A percentile compares a stretch with the other conserved stretches of the same genome.
phyloP scores from a whole-genome alignment of 73 alveolate species.

The Symbiodinium pilosum region DNA sequence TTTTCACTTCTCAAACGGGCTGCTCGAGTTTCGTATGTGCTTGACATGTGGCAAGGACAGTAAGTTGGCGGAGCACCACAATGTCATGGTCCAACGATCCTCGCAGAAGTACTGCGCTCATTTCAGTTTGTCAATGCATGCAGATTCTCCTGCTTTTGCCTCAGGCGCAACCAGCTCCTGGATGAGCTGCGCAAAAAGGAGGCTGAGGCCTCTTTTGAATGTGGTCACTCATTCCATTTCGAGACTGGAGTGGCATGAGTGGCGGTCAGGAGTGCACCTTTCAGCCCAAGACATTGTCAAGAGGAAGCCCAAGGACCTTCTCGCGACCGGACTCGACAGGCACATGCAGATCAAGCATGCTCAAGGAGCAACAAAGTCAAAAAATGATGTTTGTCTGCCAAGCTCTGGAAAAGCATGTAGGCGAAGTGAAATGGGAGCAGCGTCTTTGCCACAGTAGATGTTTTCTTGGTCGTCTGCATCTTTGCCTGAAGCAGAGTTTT shows the following conservation, averaged over 20 bases:
- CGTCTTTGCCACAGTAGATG: slow-evolving; percentile 26
- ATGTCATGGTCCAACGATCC: slow-evolving; percentile 69
- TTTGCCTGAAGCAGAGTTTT: too few species aligned
- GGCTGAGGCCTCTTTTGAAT: slow-evolving; percentile 78
- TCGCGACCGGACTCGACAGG: slow-evolving; percentile 89
- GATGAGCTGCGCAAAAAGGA: slow-evolving; percentile 71
- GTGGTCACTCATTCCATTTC: too few species aligned
- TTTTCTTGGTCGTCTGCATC: too few species aligned
- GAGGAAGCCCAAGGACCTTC: slow-evolving; percentile 87
- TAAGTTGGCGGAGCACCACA: slow-evolving; percentile 65
- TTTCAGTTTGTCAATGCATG: neutral
- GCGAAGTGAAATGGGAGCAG: slow-evolving; percentile 75
- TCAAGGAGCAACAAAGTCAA: neutral
- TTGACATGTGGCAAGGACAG: slow-evolving; percentile 26
- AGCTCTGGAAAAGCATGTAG: neutral
- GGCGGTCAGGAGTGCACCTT: slow-evolving; percentile 92
- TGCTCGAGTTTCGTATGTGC: neutral
- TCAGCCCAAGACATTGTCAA: slow-evolving; percentile 82
- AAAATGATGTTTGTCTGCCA: too few species aligned
- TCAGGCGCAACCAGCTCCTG: slow-evolving; percentile 69
- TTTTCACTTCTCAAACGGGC: neutral
- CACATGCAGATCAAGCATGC: neutral
- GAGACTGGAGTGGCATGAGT: too few species aligned
- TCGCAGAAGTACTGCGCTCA: slow-evolving; percentile 28
- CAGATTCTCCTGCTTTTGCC: neutral